These are phyloP conservation scores for Umbilicaria muhlenbergii DNA, from an alignment of 495 filamentous ascomycete genomes.

Conservation along the genomic window DNA sequence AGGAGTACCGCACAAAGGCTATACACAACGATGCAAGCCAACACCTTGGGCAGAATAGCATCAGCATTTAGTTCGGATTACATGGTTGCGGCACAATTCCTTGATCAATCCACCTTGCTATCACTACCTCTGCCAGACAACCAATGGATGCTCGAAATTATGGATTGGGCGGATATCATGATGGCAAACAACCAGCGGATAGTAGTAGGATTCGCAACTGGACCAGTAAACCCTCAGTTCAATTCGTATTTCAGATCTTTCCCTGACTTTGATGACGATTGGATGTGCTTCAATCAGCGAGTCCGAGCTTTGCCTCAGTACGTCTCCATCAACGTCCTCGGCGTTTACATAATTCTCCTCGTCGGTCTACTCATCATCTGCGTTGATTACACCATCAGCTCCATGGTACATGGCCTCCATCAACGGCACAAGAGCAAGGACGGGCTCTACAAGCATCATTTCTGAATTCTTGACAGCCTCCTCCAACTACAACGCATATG, in stretches of 20 bases:
- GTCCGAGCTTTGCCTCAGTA: slow-evolving; percentile 5
- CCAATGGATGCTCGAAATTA: slow-evolving; percentile 21
- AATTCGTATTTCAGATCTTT: neutral
- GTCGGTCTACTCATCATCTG: slow-evolving; percentile 13
- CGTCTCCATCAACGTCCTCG: slow-evolving; percentile 11
- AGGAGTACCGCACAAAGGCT: neutral
- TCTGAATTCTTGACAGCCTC: slow-evolving; percentile 13
- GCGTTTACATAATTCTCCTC: slow-evolving; percentile 14
- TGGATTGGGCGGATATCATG: slow-evolving; percentile 12
- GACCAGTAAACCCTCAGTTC: slow-evolving; percentile 3
- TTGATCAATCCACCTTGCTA: neutral
- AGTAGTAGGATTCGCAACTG: slow-evolving; percentile 13
- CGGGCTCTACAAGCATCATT: slow-evolving; percentile 6
- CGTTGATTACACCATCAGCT: slow-evolving; percentile 9
- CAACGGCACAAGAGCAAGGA: too few species aligned
- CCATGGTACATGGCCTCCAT: too few species aligned
- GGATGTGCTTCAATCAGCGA: slow-evolving; percentile 7
- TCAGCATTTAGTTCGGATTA: neutral
- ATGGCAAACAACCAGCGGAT: slow-evolving; percentile 15
- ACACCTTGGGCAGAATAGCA: neutral
- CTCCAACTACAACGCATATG: slow-evolving; percentile 16
- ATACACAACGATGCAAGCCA: neutral
- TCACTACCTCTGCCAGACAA: slow-evolving; percentile 10
- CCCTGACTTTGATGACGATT: neutral
- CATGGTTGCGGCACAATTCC: neutral